These are phyloP conservation scores for Tremella mesenterica DNA, from an alignment of 768 basidiomycete species.

Conservation along the genomic window DNA sequence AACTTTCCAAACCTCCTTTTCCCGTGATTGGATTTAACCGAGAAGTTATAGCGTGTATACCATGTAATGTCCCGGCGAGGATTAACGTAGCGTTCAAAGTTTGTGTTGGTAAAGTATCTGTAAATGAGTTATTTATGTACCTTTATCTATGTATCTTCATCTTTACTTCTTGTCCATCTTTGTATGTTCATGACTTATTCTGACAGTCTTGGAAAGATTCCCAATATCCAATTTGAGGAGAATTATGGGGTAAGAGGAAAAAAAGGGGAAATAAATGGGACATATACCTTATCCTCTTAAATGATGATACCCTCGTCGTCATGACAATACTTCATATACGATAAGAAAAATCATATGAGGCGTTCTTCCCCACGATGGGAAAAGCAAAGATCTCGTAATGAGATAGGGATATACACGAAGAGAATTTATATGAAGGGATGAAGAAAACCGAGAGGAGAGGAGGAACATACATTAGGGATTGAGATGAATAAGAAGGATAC, in stretches of 20 bases:
- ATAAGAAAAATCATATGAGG: too few relatives aligned
- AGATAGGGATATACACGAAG: too few relatives aligned
- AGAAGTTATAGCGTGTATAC: slow-evolving; percentile 96
- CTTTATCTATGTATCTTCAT: not conserved
- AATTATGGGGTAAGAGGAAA: too few relatives aligned
- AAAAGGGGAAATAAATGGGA: too few relatives aligned
- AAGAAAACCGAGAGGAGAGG: not conserved
- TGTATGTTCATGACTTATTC: not conserved
- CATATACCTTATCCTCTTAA: too few relatives aligned
- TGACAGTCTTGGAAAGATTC: not conserved
- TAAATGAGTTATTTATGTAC: not conserved
- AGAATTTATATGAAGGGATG: not conserved
- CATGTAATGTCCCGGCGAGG: slow-evolving; percentile 90
- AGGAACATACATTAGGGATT: not conserved
- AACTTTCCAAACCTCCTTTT: slow-evolving; percentile 59
- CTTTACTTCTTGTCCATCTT: not conserved
- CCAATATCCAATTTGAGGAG: too few relatives aligned
- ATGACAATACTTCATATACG: too few relatives aligned
- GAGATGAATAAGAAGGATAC: not conserved
- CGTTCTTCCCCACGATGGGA: too few relatives aligned
- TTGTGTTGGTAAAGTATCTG: slow-evolving; percentile 83
- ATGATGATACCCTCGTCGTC: too few relatives aligned
- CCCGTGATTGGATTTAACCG: slow-evolving; percentile 64
- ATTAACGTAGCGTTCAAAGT: slow-evolving; percentile 64
- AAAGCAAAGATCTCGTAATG: too few relatives aligned